Percentiles rank a stretch among this genome's conserved stretches.
Conservation (phyloP, 805 yeast species). For the Citeromyces matritensis region DNA sequence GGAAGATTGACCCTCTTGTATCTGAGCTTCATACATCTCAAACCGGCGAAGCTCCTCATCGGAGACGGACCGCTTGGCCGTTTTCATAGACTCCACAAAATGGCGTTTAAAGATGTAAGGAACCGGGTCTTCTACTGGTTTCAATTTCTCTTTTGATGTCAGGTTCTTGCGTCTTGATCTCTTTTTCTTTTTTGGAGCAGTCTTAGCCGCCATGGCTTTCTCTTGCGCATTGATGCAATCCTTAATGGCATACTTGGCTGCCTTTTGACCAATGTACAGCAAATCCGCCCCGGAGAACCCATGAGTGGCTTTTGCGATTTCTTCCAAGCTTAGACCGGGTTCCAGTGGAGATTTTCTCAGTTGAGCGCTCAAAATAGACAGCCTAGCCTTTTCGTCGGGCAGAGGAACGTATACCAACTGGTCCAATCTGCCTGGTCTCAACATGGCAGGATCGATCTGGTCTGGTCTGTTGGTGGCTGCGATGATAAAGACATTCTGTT, state of each 20-base stretch:
- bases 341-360: slow-evolving; percentile 97
- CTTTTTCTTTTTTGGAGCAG: too few species aligned
- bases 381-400: slow-evolving; percentile 91
- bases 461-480: slow-evolving; percentile 99
- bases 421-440: slow-evolving; percentile 98
- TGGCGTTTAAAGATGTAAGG: slow-evolving; percentile 89
- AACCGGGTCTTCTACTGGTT: slow-evolving; percentile 80
- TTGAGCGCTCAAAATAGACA: slow-evolving; percentile 89
- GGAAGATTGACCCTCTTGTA: slow-evolving; percentile 88
- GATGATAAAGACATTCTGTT: slow-evolving; percentile 95
- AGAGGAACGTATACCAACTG: slow-evolving; percentile 97
- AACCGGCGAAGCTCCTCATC: slow-evolving; percentile 97
- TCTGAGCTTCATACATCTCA: slow-evolving; percentile 90
- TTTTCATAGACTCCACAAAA: slow-evolving; percentile 98
- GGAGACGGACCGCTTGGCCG: slow-evolving; percentile 92
- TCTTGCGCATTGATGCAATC: too few species aligned
- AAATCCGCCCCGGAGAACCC: slow-evolving; percentile 99
- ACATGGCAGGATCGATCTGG: slow-evolving; percentile 95
- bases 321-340: slow-evolving; percentile 81
- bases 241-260: slow-evolving; percentile 5
- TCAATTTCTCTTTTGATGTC: slow-evolving; percentile 26
- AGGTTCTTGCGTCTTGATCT: too few species aligned
- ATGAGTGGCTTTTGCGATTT: slow-evolving; percentile 86
- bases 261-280: slow-evolving; percentile 36
- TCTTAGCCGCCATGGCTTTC: too few species aligned